phyloP scores from a whole-genome alignment of 2,329 filamentous ascomycete genomes.

The Sarocladium brachiariae region DNA sequence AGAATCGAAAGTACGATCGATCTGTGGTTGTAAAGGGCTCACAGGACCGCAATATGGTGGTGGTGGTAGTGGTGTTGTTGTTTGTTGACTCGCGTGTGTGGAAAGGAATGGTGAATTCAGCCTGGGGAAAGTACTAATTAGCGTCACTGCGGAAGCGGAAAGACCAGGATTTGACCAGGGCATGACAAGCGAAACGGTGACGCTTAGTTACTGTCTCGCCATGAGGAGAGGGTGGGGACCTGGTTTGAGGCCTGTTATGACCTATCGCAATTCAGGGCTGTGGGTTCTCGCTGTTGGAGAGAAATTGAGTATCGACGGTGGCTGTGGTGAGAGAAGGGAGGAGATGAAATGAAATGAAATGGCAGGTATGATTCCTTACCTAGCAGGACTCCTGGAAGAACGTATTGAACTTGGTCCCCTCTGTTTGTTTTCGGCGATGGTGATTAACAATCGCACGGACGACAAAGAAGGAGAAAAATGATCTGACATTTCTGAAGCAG shows the following conservation, averaged over 20 bases:
- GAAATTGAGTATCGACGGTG: neutral
- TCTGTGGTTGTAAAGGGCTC: neutral
- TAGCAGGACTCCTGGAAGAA: too few relatives aligned
- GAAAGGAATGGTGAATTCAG: neutral
- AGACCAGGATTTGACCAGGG: constrained; percentile 1
- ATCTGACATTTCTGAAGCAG: too few relatives aligned
- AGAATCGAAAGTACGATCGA: constrained; percentile 1
- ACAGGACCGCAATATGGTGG: neutral
- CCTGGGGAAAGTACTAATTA: neutral
- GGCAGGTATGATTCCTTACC: too few relatives aligned
- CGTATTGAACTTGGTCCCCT: too few relatives aligned
- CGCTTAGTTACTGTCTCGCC: constrained; percentile 4
- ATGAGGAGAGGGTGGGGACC: neutral
- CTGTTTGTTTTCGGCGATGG: too few relatives aligned
- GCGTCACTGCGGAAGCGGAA: constrained; percentile 7
- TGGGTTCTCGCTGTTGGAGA: neutral
- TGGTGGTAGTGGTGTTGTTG: too few relatives aligned
- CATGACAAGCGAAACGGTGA: constrained; percentile 3
- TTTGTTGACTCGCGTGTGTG: neutral
- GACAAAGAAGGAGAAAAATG: too few relatives aligned
- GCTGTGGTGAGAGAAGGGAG: neutral
- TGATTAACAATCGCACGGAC: too few relatives aligned
- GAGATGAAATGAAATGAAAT: too few relatives aligned
- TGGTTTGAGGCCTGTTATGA: neutral
- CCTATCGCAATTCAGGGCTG: neutral